Base-by-base conservation (phyloP, 345 rosid genomes). In the Triadica sebifera region DNA sequence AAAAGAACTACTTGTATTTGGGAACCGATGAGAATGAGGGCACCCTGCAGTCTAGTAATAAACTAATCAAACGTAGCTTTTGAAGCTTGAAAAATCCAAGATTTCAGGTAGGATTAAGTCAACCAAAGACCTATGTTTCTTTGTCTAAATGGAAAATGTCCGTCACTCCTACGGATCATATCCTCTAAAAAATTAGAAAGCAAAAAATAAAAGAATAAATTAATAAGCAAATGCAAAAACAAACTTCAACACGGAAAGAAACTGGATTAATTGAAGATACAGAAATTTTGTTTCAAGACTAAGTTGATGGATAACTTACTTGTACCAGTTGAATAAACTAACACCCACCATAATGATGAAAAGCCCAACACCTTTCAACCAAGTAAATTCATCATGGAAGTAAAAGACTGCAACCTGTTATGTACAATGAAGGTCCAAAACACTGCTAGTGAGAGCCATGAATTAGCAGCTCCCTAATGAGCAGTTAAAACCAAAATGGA, bases 351-450 rank as follows among this genome's bases (percentile, higher is more conserved):
- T 91, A 58, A 95, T 95, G 39, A 86, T 87, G 75, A 86, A 25
- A 62, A 95, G 98, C 64, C 99, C 99, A 70, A 78, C 70, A 66
- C 97, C 99, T 86, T 93, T 95, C 69, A 95, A 83, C 99, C 94
- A 91, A 24, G 97, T 93, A 81, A 95, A 95, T 63, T 91, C 85
- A 57, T 95, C 99, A 38, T 93, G 96, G 82, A 95, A 95, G 78
- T 95, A 95, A 80, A 95, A 90, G 57, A 95, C 99, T 7, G 98
- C 99, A 78, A 95, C 99, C 99, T 95, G 88, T 77, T 39, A 76
- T 67, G 68, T 63, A 63, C 25, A 52, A 70, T 41, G 69, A 60
- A 49, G 19, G 13, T 16, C 25, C 46, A 43, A 43, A 43, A 29
- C 6, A 43, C 46, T 43, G 46, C 6, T 43, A 8, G 46, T 43